A percentile compares a stretch with the other conserved stretches of the same genome.
phyloP scores from a whole-genome alignment of 768 basidiomycete genomes.

The Termitomyces sp. region DNA sequence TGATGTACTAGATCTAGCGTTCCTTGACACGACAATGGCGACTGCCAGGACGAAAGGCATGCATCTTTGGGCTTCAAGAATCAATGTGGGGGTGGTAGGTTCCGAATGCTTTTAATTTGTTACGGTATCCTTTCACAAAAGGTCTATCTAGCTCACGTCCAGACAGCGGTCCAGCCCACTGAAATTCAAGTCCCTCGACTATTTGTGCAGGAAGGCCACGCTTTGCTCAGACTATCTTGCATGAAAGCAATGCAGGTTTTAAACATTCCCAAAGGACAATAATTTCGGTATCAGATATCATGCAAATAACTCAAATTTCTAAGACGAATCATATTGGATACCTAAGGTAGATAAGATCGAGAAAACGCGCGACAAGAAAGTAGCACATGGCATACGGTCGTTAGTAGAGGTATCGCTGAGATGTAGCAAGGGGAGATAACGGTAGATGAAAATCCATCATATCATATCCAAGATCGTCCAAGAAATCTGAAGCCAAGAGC shows the following conservation, averaged over 20 bases:
- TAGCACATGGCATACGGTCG: neutral
- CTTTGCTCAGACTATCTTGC: no score
- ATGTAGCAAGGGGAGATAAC: slow-evolving; percentile 1
- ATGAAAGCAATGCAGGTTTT: no score
- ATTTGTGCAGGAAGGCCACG: no score
- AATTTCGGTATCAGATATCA: no score
- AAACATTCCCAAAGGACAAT: no score
- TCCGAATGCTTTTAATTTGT: no score
- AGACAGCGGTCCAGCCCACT: no score
- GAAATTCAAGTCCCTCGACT: no score
- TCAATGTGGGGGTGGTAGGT: no score
- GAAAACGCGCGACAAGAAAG: neutral
- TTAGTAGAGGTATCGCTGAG: slow-evolving; percentile 2
- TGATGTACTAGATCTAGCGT: neutral
- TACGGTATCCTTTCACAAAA: no score
- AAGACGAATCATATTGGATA: slow-evolving; percentile 1
- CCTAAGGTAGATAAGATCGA: neutral
- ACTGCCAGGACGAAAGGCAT: neutral
- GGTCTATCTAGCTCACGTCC: neutral
- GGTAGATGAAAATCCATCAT: neutral
- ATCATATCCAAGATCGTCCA: neutral
- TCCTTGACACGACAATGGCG: neutral
- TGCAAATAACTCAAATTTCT: no score
- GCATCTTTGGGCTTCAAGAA: neutral
- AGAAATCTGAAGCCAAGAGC: neutral